phyloP scores from a whole-genome alignment of 208 protist species.

The Leishmania turanica region DNA sequence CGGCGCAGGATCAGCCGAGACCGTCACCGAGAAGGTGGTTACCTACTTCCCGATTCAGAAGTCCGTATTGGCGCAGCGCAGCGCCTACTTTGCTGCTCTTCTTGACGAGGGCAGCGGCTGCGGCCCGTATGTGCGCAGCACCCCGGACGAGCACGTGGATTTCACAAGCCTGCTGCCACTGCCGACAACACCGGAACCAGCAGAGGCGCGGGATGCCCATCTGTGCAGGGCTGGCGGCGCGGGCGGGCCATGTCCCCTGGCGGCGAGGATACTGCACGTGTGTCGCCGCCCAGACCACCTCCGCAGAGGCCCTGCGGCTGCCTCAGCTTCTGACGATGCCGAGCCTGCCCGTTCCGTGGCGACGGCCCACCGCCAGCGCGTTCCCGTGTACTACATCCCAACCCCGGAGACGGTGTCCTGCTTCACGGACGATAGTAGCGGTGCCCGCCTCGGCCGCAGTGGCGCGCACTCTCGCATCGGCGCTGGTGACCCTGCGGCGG shows the following conservation, averaged over 20 bases:
- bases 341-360: not conserved
- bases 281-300: not conserved
- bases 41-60: constrained; percentile 28
- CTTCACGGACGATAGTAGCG: not conserved
- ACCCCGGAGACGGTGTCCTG: constrained; percentile 9
- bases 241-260: not conserved
- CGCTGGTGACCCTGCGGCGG: not conserved
- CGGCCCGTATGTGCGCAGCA: constrained; percentile 27
- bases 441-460: not conserved
- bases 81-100: constrained; percentile 21
- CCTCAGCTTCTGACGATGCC: not conserved
- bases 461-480: not conserved
- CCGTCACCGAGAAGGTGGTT: constrained; percentile 5
- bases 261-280: not conserved
- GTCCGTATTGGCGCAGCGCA: constrained; percentile 9
- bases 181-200: not conserved
- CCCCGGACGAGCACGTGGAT: constrained; percentile 30
- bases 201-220: not conserved
- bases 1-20: not conserved
- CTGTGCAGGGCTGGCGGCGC: not conserved
- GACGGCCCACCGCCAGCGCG: not conserved
- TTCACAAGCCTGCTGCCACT: constrained; percentile 10
- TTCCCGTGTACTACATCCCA: constrained; percentile 23
- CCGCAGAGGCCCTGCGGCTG: not conserved
- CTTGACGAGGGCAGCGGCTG: constrained; percentile 10